Base-by-base conservation (phyloP, 495 filamentous ascomycete genomes). In the Neurospora sp. region DNA sequence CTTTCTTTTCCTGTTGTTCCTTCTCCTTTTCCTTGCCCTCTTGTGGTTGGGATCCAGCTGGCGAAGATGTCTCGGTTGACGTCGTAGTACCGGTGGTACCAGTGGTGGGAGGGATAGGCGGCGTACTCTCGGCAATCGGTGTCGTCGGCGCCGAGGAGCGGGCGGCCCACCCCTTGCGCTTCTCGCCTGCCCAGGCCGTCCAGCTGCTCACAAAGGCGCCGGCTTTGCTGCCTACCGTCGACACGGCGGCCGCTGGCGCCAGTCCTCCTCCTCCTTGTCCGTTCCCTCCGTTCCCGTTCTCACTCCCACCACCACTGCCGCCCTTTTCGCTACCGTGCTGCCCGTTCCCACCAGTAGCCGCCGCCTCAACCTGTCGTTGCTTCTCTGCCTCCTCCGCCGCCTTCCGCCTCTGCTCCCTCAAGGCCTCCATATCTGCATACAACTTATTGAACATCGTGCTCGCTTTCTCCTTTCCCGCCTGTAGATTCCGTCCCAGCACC, bases 181-280 rank as follows among this genome's bases (percentile, higher is more conserved):
- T 97, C 82, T 99, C 94, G 39, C 89, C 90, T 7, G 95, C 95
- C 96, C 96, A 99, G 3, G 89, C 83, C n/a, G 94, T 91, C 96
- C 96, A 98, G 37, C 93, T 96, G 70, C 91, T 94, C 69, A 99
- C 86, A 77, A 97, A 99, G 6, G 95, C 92, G 20, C 93, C 88
- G 11, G 95, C 95, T 75, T 90, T 91, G 75, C 90, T 87, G 11
- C 91, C 83, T 0, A 92, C 92, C 2, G 89, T 89, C 72, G 85
- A 87, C 16, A 90, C 87, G 2, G 54, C 6, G 90, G 86, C 69
- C 90, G 89, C 81, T 93, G 92, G 1, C 91, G 89, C 75, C 90
- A 88, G 11, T 84, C 82, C 14, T 90, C 82, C 14, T 90, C 82
- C 14, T 90, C 77, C 75, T 96, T 92, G 31, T 87, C 85, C 81